phyloP scores from a whole-genome alignment of 2,329 filamentous ascomycete genomes.

The Phialocephala sp. region DNA sequence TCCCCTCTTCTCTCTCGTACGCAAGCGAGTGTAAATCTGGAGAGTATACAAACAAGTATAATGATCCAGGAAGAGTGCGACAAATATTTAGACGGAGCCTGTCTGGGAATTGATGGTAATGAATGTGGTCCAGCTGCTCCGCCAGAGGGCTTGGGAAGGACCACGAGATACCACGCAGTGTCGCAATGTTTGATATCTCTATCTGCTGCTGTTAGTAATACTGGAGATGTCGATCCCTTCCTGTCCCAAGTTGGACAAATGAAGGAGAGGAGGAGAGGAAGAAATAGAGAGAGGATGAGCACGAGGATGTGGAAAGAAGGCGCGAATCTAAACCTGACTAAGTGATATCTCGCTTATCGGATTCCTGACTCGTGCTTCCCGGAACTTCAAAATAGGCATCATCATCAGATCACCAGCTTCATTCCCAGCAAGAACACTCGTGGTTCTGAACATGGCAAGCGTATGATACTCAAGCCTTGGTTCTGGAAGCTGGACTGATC shows the following conservation, averaged over 20 bases:
- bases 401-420: constrained; percentile 16
- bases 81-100: not conserved
- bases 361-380: constrained; percentile 34
- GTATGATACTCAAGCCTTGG: constrained; percentile 39
- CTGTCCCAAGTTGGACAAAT: constrained; percentile 17
- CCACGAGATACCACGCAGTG: constrained; percentile 13
- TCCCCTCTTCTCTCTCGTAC: constrained; percentile 36
- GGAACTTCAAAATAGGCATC: not conserved
- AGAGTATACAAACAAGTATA: not conserved
- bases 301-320: constrained; percentile 5
- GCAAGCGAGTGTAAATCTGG: constrained; percentile 24
- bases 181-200: constrained; percentile 7
- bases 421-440: constrained; percentile 6
- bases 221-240: constrained; percentile 28
- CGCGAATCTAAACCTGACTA: constrained; percentile 25
- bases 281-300: constrained; percentile 7
- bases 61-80: not conserved
- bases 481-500: constrained; percentile 38
- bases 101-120: constrained; percentile 21
- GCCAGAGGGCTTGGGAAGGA: not conserved
- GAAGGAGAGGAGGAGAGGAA: constrained; percentile 27
- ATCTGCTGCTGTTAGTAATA: constrained; percentile 32
- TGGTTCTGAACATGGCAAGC: constrained; percentile 44
- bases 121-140: constrained; percentile 22
- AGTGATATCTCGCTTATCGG: constrained; percentile 18